Evolutionary conservation across 2,329 filamentous ascomycete genomes (phyloP), one percentile per base, ranked within the genome.

Genomic region (Ceratocystis diversiconidia): DNA sequence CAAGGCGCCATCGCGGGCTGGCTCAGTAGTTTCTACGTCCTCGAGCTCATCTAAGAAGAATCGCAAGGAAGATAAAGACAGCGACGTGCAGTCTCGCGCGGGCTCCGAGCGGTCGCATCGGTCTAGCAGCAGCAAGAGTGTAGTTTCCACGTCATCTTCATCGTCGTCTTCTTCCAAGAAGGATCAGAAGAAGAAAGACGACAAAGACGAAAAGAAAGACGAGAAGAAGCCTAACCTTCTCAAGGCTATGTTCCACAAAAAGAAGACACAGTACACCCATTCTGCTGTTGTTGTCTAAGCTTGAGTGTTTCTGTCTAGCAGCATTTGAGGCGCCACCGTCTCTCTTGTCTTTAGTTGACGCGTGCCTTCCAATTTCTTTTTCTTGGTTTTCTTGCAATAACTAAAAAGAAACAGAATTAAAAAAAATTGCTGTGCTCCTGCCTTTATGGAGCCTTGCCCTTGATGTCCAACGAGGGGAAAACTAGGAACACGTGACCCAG

Each of bases 211-310:
- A 72, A 78, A 76, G 70, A 68, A 70, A 76, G 52, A 64, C 2
- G 68, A 79, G 72, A 78, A 76, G 70, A 72, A 72, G 63, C 73
- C 71, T 50, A 83, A 79, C 70, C 81, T 84, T 80, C 77, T 85
- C 68, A 84, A 83, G 75, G 74, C 77, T 2, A 69, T 85, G 66
- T 84, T 85, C 71, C 82, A 80, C 75, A 80, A 76, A 74, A 83
- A 81, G 74, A 80, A 80, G 73, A 76, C 62, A 1, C 57, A 64
- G 19, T 64, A 64, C 59, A n/a, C 62, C 4, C 48, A 66, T 41
- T 57, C 65, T 25, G 41, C 61, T 17, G 61, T 66, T 10, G 64
- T 43, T 19, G 64, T 48, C 5, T 66, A 50, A 15, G 36, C 36
- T 60, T 30, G 52, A 22, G 10, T 7, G 15, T 44, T 28, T 28